Evolutionary conservation across 179 eudicot genomes (phyloP).

Genomic region (Carnegiea gigantea): DNA sequence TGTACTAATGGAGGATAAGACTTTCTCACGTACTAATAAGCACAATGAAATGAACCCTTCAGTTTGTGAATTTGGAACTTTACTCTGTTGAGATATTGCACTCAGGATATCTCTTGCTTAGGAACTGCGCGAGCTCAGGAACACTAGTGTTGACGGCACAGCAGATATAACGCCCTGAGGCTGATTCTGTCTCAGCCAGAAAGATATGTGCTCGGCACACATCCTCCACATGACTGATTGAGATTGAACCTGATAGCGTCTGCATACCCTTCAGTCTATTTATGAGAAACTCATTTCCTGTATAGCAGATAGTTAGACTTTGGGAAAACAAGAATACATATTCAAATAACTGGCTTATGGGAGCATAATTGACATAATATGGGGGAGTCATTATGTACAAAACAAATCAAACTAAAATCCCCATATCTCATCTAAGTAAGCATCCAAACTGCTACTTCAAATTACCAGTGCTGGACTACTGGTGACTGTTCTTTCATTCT

Average conservation of each 20-base stretch:
- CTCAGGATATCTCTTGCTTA: slow-evolving; percentile 54
- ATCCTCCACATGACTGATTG: slow-evolving; percentile 66
- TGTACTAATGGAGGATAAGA: too few species aligned
- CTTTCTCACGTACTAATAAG: too few species aligned
- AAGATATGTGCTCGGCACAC: slow-evolving; percentile 69
- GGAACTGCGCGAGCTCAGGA: slow-evolving; percentile 57
- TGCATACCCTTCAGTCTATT: slow-evolving; percentile 68
- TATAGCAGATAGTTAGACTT: slow-evolving; percentile 5
- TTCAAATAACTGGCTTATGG: too few species aligned
- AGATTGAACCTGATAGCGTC: slow-evolving; percentile 62
- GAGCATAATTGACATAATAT: too few species aligned
- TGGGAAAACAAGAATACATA: too few species aligned
- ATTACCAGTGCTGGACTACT: too few species aligned
- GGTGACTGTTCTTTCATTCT: too few species aligned
- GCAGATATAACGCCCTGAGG: slow-evolving; percentile 73
- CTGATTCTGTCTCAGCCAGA: slow-evolving; percentile 68
- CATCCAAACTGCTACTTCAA: too few species aligned
- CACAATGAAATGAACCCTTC: too few species aligned
- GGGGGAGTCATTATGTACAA: too few species aligned
- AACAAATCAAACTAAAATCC: too few species aligned
- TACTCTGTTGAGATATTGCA: slow-evolving; percentile 65
- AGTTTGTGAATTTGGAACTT: slow-evolving; percentile 9
- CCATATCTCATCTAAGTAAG: too few species aligned
- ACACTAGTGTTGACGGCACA: slow-evolving; percentile 61
- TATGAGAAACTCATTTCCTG: slow-evolving; percentile 60